phyloP scores from a whole-genome alignment of 495 filamentous ascomycete species.

The Penicillium simplicissimum region DNA sequence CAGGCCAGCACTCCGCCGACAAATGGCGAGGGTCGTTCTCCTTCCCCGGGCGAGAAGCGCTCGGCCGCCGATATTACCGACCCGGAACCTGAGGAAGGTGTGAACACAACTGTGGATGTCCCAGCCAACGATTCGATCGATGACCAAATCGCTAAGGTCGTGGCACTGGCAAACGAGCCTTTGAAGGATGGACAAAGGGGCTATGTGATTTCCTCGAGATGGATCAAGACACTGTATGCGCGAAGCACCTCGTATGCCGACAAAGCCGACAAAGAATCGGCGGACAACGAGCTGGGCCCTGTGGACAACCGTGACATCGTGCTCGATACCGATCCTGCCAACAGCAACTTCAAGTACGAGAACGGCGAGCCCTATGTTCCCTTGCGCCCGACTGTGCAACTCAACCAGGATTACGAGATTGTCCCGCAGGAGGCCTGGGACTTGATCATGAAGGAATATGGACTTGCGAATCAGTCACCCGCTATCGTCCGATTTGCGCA shows the following conservation, averaged over 20 bases:
- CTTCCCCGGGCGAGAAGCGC: conserved; percentile 55
- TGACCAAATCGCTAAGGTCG: conserved; percentile 74
- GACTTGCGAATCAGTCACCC: conserved; percentile 66
- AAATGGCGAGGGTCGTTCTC: conserved; percentile 38
- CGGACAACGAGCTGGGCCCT: conserved; percentile 69
- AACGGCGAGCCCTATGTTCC: conserved; percentile 67
- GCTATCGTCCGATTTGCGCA: conserved; percentile 75
- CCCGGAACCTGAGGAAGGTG: conserved; percentile 30
- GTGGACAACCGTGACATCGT: conserved; percentile 80
- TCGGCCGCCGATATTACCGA: conserved; percentile 52
- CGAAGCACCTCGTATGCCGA: conserved; percentile 60
- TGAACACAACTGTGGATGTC: conserved; percentile 19
- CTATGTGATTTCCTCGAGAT: conserved; percentile 75
- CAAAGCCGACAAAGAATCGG: conserved; percentile 56
- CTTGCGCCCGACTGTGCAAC: conserved; percentile 66
- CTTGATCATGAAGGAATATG: conserved; percentile 78
- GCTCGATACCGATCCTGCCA: conserved; percentile 44
- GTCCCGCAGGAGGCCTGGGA: conserved; percentile 81
- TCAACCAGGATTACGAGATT: conserved; percentile 70
- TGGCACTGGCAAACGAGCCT: conserved; percentile 50
- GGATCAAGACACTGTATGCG: conserved; percentile 74
- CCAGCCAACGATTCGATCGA: conserved; percentile 60
- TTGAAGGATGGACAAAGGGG: conserved; percentile 69
- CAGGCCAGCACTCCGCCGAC: conserved; percentile 27
- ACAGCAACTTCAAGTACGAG: conserved; percentile 50